Percentiles rank a stretch among this genome's conserved stretches.
These are phyloP conservation scores for Leptodontidium sp. DNA, from an alignment of 2,329 filamentous ascomycete species.

Conservation along the genomic window DNA sequence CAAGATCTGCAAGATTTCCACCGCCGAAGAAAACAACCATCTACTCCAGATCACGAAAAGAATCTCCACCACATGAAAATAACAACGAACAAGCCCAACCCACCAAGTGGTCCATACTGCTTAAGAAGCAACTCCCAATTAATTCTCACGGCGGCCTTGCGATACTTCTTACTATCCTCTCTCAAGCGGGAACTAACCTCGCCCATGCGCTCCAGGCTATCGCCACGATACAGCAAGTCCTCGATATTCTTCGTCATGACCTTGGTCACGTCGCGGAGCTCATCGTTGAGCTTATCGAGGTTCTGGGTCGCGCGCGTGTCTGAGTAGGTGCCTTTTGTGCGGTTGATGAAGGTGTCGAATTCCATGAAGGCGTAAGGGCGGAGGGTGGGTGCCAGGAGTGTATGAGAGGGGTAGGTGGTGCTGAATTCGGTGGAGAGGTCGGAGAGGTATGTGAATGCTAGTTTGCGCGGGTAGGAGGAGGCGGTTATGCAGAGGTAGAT, in stretches of 20 bases:
- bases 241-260: constrained; percentile 99
- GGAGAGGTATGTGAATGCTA: constrained; percentile 96
- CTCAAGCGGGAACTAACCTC: constrained; percentile 87
- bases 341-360: constrained; percentile 96
- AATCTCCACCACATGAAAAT: constrained; percentile 28
- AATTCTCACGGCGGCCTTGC: constrained; percentile 89
- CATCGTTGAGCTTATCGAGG: constrained; percentile 93
- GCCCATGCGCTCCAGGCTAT: constrained; percentile 95
- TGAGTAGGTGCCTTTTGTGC: constrained; percentile 92
- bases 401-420: constrained; percentile 77
- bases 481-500: constrained; percentile 96
- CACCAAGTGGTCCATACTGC: constrained; percentile 94
- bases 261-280: constrained; percentile 96
- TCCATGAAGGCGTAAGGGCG: constrained; percentile 97
- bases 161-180: constrained; percentile 95
- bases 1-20: background rate
- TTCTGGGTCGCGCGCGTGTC: constrained; percentile 92
- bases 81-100: constrained; percentile 21
- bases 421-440: constrained; percentile 92
- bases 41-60: constrained; percentile 16
- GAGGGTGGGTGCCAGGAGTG: constrained; percentile 77
- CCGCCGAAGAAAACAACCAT: background rate
- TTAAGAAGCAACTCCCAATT: constrained; percentile 98
- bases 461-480: constrained; percentile 92
- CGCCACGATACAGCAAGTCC: constrained; percentile 92